Percentiles rank a stretch among this genome's conserved stretches.
Evolutionary conservation across 257 asterid species (phyloP).

Genomic region (Henckelia pumila): DNA sequence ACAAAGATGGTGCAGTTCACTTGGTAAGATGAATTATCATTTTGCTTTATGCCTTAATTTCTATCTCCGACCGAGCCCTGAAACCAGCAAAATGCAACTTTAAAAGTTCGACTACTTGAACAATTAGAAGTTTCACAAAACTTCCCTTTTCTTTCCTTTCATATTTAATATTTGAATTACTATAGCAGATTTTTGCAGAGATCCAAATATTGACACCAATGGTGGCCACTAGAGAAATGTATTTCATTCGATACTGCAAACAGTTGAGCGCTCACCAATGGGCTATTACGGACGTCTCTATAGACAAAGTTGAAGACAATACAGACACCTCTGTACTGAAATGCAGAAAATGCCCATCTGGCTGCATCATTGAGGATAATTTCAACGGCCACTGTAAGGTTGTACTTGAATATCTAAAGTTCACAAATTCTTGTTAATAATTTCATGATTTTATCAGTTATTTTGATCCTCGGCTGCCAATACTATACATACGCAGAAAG

Average conservation of each 20-base stretch:
- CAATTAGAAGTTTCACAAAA: background rate
- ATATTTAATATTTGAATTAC: background rate
- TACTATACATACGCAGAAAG: background rate
- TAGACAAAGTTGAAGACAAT: constrained; percentile 59
- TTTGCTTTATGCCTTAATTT: background rate
- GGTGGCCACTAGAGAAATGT: constrained; percentile 74
- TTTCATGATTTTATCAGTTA: background rate
- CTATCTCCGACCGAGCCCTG: background rate
- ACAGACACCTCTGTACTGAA: constrained; percentile 53
- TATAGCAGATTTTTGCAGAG: constrained; percentile 73
- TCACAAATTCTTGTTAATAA: background rate
- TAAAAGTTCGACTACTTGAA: background rate
- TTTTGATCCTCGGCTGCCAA: background rate
- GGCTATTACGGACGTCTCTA: constrained; percentile 79
- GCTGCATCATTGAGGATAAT: constrained; percentile 80
- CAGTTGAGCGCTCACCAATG: constrained; percentile 56
- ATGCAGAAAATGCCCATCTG: constrained; percentile 82
- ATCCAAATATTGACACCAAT: constrained; percentile 84
- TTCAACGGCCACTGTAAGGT: constrained; percentile 91
- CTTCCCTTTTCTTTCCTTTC: background rate
- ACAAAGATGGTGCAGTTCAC: constrained; percentile 64
- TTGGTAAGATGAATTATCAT: constrained; percentile 43
- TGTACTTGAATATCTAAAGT: background rate
- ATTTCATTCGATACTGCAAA: constrained; percentile 67
- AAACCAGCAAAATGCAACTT: background rate